Base-by-base conservation (phyloP, 2,329 filamentous ascomycete species). In the Emergomyces africanus region DNA sequence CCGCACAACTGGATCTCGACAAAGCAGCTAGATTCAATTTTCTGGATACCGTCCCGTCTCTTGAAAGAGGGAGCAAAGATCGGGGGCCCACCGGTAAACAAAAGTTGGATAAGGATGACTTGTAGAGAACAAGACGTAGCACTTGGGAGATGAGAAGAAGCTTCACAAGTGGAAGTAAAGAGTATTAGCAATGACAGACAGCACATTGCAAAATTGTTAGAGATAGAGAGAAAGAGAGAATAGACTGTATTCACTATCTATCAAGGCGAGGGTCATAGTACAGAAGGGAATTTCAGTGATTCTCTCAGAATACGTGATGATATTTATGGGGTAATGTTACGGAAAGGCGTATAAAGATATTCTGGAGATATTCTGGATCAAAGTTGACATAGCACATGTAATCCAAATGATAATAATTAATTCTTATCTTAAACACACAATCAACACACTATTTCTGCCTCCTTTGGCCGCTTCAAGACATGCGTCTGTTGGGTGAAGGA, bases 401-500 rank as follows among this genome's bases (percentile, higher is more conserved):
- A 49, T 8, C 10, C n/a, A n/a, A 42, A 46, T 23, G 9, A 46
- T 9, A 46, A 10, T 23, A 46, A 46, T 46, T 25, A 9, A 46
- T 20, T 42, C 18, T n/a, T n/a, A 8, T 42, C 41, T 42, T 42
- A 42, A 42, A n/a, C 15, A n/a, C 6, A 15, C n/a, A 15, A 39
- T 35, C 8, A 1, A 35, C 35, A 55, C 53, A 10, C 53, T 60
- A 53, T 54, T 57, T 39, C 54, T 60, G 44, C 46, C 44, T 57
- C 54, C 59, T 60, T n/a, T 56, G 42, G 28, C 33, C 54, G 33
- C 54, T 60, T 60, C 30, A 54, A 46, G 3, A 35, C 55, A 2
- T 33, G 55, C 3, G 56, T 54, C 50, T 55, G 48, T 46, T 60
- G 46, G 35, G 48, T 60, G 49, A 58, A 60, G 23, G 56, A 58